Percentiles rank a stretch among this genome's conserved stretches.
These are phyloP conservation scores for Papiliotrema terrestris DNA, from an alignment of 1,284 basidiomycete species.

Conservation along the genomic window DNA sequence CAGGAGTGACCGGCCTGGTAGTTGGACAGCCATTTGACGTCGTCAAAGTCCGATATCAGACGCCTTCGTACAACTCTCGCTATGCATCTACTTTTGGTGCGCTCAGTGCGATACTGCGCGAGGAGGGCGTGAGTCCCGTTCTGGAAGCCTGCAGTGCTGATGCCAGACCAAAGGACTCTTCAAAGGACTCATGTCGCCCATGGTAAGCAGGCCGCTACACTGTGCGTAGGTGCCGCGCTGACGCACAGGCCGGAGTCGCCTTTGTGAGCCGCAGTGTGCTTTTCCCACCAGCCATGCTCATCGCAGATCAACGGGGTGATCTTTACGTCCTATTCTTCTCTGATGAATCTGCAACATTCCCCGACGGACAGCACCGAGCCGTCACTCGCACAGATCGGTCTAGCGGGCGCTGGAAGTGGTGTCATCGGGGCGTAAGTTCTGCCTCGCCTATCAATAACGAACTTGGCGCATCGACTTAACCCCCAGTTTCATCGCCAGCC, in stretches of 20 bases:
- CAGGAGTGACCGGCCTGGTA: conserved; percentile 47
- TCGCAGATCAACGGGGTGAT: conserved; percentile 47
- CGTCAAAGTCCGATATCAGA: conserved; percentile 49
- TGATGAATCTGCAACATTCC: conserved; percentile 36
- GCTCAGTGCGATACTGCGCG: conserved; percentile 41
- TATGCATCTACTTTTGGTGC: conserved; percentile 42
- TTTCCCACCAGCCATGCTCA: neutral
- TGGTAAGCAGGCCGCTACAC: conserved; percentile 30
- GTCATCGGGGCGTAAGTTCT: conserved; percentile 70
- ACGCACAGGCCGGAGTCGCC: conserved; percentile 40
- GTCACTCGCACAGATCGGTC: conserved; percentile 57
- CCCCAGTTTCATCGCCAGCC: conserved; percentile 67
- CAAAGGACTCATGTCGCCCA: conserved; percentile 48
- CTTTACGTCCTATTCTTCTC: conserved; percentile 47
- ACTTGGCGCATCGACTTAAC: neutral
- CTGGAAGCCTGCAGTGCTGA: neutral
- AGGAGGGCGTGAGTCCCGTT: conserved; percentile 22
- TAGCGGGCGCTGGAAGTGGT: conserved; percentile 74
- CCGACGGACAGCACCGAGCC: conserved; percentile 26
- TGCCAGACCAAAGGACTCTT: conserved; percentile 37
- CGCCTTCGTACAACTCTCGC: conserved; percentile 37
- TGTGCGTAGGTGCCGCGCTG: no score
- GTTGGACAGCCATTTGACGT: conserved; percentile 50
- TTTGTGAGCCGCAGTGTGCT: conserved; percentile 27
- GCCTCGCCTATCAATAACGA: no score